These are phyloP conservation scores for Mycena alexandri DNA, from an alignment of 768 basidiomycete genomes.

Conservation along the genomic window DNA sequence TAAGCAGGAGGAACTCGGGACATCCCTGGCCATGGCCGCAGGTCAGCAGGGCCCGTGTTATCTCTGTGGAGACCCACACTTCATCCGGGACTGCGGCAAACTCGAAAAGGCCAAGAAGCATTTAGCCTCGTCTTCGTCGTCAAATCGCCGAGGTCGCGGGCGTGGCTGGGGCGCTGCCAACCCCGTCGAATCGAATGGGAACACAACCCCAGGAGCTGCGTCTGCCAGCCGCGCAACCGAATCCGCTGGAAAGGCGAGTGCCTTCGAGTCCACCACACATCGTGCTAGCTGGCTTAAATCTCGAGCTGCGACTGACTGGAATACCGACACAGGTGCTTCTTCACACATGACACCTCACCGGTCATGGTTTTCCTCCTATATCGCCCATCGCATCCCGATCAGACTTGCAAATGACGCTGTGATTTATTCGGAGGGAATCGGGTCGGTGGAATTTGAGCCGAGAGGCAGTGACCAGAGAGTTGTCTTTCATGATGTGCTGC, in stretches of 20 bases:
- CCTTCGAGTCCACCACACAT: slow-evolving; percentile 10
- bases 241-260: slow-evolving; percentile 34
- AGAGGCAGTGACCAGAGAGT: background rate
- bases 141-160: background rate
- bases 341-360: slow-evolving; percentile 47
- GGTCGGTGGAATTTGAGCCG: slow-evolving; percentile 21
- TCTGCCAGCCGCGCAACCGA: too few relatives aligned
- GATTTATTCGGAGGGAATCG: slow-evolving; percentile 39
- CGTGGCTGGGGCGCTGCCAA: background rate
- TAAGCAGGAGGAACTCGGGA: slow-evolving; percentile 24
- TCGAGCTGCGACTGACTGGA: slow-evolving; percentile 40
- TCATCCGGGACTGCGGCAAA: slow-evolving; percentile 12
- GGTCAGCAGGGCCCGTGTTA: slow-evolving; percentile 15
- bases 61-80: slow-evolving; percentile 28
- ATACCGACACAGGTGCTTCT: slow-evolving; percentile 47
- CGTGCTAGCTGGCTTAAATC: slow-evolving; percentile 24
- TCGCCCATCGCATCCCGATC: slow-evolving; percentile 36
- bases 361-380: slow-evolving; percentile 39
- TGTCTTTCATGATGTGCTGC: too few relatives aligned
- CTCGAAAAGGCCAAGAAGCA: slow-evolving; percentile 4
- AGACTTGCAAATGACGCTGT: slow-evolving; percentile 40
- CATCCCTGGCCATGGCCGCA: slow-evolving; percentile 25
- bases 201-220: too few relatives aligned
- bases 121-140: too few relatives aligned
- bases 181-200: too few relatives aligned